phyloP scores from a whole-genome alignment of 75 land plant species.

The Isoetes taiwanensis region DNA sequence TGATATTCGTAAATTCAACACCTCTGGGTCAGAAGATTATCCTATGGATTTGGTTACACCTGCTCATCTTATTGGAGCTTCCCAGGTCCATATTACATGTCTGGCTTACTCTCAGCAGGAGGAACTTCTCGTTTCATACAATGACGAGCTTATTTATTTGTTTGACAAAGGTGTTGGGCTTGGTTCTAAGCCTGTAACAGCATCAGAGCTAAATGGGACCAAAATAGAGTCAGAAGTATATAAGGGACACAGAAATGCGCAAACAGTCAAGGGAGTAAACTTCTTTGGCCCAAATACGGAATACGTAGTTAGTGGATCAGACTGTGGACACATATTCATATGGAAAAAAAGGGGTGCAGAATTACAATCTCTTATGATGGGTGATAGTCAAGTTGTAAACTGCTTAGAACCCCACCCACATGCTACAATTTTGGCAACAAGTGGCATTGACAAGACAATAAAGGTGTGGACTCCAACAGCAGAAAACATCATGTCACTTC shows the following conservation, averaged over 20 bases:
- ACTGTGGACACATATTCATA: conserved; percentile 83
- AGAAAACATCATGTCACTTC: background rate
- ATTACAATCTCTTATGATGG: conserved; percentile 64
- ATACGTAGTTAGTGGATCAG: conserved; percentile 91
- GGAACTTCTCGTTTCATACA: conserved; percentile 86
- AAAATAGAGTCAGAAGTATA: conserved; percentile 46
- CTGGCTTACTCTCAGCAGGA: conserved; percentile 77
- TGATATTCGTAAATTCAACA: conserved; percentile 72
- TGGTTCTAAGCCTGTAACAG: conserved; percentile 38
- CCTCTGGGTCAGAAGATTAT: conserved; percentile 30
- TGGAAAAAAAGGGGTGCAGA: conserved; percentile 86
- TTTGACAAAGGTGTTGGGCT: conserved; percentile 61
- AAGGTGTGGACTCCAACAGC: background rate
- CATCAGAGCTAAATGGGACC: too few species aligned
- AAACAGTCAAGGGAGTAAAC: conserved; percentile 83
- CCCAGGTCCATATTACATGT: conserved; percentile 68
- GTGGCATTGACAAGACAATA: background rate
- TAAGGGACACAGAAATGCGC: conserved; percentile 64
- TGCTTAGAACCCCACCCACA: conserved; percentile 80
- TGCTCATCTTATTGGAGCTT: conserved; percentile 51
- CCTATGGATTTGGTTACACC: conserved; percentile 67
- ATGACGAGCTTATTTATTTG: conserved; percentile 77
- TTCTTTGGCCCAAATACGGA: conserved; percentile 84
- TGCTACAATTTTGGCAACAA: background rate
- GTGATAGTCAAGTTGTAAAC: conserved; percentile 69